Percentiles rank a stretch among this genome's conserved stretches.
Conservation (phyloP, 2,329 filamentous ascomycete species). For the Massarina eburnea region DNA sequence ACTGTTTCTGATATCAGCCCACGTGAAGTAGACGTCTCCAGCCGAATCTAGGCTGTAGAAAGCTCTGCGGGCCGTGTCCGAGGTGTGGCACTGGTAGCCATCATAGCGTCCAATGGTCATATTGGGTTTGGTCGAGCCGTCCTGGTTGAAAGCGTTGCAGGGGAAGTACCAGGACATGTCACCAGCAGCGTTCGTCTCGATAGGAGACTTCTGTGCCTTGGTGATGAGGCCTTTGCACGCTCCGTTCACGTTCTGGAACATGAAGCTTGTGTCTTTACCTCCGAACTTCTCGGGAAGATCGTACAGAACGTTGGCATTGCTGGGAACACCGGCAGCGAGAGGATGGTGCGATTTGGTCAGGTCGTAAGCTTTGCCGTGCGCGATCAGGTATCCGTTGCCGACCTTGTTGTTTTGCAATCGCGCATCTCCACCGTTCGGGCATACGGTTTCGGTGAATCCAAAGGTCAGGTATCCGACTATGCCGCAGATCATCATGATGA, state of each 20-base stretch:
- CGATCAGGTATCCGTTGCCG: slow-evolving; percentile 84
- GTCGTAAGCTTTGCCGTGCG: slow-evolving; percentile 90
- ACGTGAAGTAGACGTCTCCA: slow-evolving; percentile 93
- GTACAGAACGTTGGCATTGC: slow-evolving; percentile 77
- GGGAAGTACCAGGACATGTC: slow-evolving; percentile 97
- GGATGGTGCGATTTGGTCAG: slow-evolving; percentile 77
- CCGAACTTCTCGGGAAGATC: slow-evolving; percentile 80
- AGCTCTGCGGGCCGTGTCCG: slow-evolving; percentile 62
- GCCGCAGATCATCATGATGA: slow-evolving; percentile 84
- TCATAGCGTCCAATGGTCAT: slow-evolving; percentile 72
- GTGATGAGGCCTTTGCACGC: slow-evolving; percentile 92
- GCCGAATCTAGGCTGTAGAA: slow-evolving; percentile 73
- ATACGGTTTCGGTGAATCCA: slow-evolving; percentile 89
- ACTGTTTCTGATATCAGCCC: slow-evolving; percentile 88
- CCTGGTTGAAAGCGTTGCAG: slow-evolving; percentile 87
- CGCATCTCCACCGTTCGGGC: slow-evolving; percentile 64
- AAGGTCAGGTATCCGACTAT: slow-evolving; percentile 96
- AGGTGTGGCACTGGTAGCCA: slow-evolving; percentile 89
- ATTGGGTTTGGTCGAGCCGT: slow-evolving; percentile 81
- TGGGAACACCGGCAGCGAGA: slow-evolving; percentile 74
- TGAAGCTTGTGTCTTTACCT: slow-evolving; percentile 91
- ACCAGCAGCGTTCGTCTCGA: slow-evolving; percentile 69
- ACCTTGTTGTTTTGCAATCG: slow-evolving; percentile 85
- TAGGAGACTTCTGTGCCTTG: slow-evolving; percentile 66
- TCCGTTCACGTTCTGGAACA: slow-evolving; percentile 98